Conservation (phyloP, 2,329 filamentous ascomycete genomes). For the Alternaria alternata region DNA sequence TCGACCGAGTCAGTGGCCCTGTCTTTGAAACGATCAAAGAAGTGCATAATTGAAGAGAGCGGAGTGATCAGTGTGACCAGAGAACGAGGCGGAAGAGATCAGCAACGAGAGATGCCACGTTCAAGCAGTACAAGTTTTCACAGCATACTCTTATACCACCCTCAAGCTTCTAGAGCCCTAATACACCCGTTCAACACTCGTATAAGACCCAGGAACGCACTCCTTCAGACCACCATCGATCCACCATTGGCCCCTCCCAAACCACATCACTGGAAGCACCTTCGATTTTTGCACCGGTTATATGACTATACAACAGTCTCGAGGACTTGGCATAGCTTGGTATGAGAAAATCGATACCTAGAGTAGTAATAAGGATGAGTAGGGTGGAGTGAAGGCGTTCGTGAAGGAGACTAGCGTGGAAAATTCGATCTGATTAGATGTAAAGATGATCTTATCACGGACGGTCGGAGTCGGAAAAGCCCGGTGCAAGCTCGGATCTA, state of each 20-base stretch:
- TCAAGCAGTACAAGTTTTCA: neutral
- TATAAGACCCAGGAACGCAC: neutral
- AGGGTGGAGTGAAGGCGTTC: constrained; percentile 5
- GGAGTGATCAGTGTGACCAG: neutral
- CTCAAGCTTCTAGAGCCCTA: neutral
- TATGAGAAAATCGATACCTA: neutral
- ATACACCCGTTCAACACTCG: neutral
- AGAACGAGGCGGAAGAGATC: neutral
- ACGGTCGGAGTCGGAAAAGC: neutral
- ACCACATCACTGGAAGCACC: neutral
- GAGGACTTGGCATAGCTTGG: neutral
- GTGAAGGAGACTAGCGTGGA: constrained; percentile 2
- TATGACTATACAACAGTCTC: neutral
- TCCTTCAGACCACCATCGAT: neutral
- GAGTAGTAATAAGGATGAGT: neutral
- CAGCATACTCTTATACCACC: neutral
- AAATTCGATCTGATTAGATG: constrained; percentile 24
- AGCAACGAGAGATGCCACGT: neutral
- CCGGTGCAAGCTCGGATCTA: neutral
- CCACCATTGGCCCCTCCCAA: neutral
- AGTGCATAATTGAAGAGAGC: neutral
- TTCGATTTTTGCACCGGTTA: neutral
- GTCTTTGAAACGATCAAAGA: neutral
- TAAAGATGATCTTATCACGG: constrained; percentile 12
- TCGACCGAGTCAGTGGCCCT: constrained; percentile 15